A percentile compares a stretch with the other conserved stretches of the same genome.
phyloP scores from a whole-genome alignment of 1,284 basidiomycete genomes.

The Cutaneotrichosporon spelunceum region DNA sequence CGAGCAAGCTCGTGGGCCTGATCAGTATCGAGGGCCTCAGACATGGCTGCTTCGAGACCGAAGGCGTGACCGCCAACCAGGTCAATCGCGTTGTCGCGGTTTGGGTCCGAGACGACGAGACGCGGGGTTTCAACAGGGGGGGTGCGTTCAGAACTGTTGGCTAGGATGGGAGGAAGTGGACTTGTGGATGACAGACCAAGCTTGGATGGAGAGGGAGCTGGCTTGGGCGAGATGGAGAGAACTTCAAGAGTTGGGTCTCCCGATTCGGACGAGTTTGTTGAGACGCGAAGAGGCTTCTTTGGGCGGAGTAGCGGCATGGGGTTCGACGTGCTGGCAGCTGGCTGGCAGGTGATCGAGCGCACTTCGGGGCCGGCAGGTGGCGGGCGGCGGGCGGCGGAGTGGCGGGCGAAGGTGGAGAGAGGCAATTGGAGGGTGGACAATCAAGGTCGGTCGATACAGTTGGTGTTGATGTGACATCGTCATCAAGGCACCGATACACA shows the following conservation, averaged over 20 bases:
- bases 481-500: neutral
- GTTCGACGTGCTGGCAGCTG: too few relatives aligned
- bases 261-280: neutral
- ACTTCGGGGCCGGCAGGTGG: too few relatives aligned
- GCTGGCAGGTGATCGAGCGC: too few relatives aligned
- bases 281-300: neutral
- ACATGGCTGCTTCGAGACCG: constrained; percentile 3
- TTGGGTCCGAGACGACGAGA: constrained; percentile 3
- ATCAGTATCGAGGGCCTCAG: neutral
- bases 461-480: neutral
- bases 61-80: neutral
- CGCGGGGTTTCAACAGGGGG: neutral
- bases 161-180: neutral
- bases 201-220: neutral
- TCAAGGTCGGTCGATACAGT: too few relatives aligned
- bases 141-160: neutral
- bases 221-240: neutral
- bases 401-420: too few relatives aligned
- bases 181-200: neutral
- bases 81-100: constrained; percentile 4
- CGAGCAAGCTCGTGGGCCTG: neutral
- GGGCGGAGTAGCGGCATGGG: neutral
- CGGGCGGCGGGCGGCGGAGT: too few relatives aligned
- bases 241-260: neutral
- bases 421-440: too few relatives aligned